These are phyloP conservation scores for Bipolaris victoriae DNA, from an alignment of 2,329 filamentous ascomycete species.

Conservation along the genomic window DNA sequence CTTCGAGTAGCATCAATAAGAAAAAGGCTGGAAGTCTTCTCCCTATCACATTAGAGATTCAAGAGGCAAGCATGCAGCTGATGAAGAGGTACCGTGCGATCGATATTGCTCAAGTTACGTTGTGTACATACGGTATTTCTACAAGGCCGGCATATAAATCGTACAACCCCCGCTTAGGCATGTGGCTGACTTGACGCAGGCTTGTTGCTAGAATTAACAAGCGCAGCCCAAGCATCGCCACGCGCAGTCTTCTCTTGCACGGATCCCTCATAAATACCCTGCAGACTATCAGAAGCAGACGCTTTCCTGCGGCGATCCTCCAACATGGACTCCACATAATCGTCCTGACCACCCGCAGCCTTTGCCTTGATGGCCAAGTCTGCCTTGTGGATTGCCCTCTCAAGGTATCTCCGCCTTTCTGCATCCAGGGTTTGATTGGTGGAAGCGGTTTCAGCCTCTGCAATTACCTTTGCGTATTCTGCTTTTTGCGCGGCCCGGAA, in stretches of 20 bases:
- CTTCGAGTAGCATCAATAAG: neutral
- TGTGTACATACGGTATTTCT: slow-evolving; percentile 4
- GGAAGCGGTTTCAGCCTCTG: slow-evolving; percentile 29
- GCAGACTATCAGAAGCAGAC: neutral
- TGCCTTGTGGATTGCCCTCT: slow-evolving; percentile 30
- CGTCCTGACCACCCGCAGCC: slow-evolving; percentile 19
- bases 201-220: slow-evolving; percentile 23
- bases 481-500: slow-evolving; percentile 18
- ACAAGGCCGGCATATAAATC: neutral
- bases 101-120: neutral
- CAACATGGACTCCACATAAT: slow-evolving; percentile 25
- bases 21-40: neutral
- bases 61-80: neutral
- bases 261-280: slow-evolving; percentile 6
- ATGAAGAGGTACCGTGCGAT: neutral
- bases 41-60: neutral
- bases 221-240: slow-evolving; percentile 26
- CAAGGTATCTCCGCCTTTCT: slow-evolving; percentile 20
- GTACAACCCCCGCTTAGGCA: slow-evolving; percentile 5
- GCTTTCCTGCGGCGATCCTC: slow-evolving; percentile 12
- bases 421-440: slow-evolving; percentile 21
- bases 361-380: slow-evolving; percentile 28
- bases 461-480: slow-evolving; percentile 17
- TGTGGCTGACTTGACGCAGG: slow-evolving; percentile 5
- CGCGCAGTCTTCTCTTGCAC: slow-evolving; percentile 7